Base-by-base conservation (phyloP, 1,284 basidiomycete genomes). In the Vanrija humicola region DNA sequence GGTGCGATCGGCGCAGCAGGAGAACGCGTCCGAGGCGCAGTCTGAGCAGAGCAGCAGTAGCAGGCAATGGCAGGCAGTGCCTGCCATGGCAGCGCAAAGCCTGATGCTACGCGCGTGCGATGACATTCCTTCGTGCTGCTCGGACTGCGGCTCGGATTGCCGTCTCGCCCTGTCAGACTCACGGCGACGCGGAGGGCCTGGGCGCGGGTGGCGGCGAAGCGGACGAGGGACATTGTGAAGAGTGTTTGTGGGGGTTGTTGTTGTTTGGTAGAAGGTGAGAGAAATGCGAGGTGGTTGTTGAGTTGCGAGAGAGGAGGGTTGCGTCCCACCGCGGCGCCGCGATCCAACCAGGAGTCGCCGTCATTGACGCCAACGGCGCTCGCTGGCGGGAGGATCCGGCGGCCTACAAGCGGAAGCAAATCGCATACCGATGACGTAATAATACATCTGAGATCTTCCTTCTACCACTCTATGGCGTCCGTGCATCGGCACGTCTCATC, bases 101-200 rank as follows among this genome's bases (percentile, higher is more conserved):
- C 34, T 12, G 12, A 34, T 15, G 34, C 12, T 8, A 12, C 12
- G 28, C 28, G 21, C 21, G 21, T 23, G 34, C 34, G 34, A 34
- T 34, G 34, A 2, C 34, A 34, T 34, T 34, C 12, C 34, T 12
- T 5, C 9, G 2, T 34, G 34, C 12, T 5, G 34, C 34, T 34
- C 34, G 12, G 34, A 34, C 12, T 12, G 9, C 12, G 34, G 34
- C 34, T 14, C 34, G 28, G 28, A 12, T 34, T 34, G 12, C 23
- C 25, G 8, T 3, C 23, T 6, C 43, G 28, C 10, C 8, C 45
- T 29, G 26, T 42, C 43, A 54, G 38, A 55, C 54, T 63, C 28
- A 61, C 61, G 26, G 63, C 62, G 39, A 48, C 58, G 42, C 61
- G 63, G 52, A 61, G 40, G 55, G 58, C 56, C 38, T 59, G 48